Percentiles rank a stretch among this genome's conserved stretches.
Conservation (phyloP, 2,329 filamentous ascomycete genomes). For the Talaromyces sp. region DNA sequence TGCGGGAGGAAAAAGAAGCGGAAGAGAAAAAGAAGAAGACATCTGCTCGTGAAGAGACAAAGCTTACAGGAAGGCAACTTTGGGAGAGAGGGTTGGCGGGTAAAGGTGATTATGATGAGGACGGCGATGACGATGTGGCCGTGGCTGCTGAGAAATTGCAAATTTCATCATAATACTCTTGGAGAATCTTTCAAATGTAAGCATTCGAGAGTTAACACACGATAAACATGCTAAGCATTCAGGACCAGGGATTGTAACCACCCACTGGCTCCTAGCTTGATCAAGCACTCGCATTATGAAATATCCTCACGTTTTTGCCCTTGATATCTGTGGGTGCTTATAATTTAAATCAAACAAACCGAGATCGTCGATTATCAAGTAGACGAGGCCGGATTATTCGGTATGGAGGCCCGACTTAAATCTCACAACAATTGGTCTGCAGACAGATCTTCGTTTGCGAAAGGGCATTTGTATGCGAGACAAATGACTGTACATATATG, state of each 20-base stretch:
- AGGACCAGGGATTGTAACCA: neutral
- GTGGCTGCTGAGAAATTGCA: conserved; percentile 65
- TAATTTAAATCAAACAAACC: neutral
- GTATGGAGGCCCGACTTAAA: neutral
- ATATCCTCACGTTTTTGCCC: neutral
- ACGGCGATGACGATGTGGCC: conserved; percentile 60
- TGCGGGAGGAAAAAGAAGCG: conserved; percentile 69
- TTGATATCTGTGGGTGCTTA: neutral
- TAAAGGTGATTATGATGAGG: conserved; percentile 63
- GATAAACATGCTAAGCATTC: neutral
- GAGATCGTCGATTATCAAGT: neutral
- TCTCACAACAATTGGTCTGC: neutral
- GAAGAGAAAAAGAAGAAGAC: conserved; percentile 75
- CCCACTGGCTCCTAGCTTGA: neutral
- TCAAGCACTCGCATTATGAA: neutral
- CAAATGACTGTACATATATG: neutral
- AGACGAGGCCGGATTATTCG: neutral
- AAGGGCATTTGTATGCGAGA: neutral
- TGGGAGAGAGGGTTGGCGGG: conserved; percentile 70
- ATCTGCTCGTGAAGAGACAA: conserved; percentile 61
- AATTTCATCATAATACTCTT: conserved; percentile 51
- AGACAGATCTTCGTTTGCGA: neutral
- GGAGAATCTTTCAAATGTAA: neutral
- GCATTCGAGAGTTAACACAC: neutral
- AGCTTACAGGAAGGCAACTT: conserved; percentile 68